Evolutionary conservation across 1,284 basidiomycete genomes (phyloP).

Genomic region (Megacollybia platyphylla): DNA sequence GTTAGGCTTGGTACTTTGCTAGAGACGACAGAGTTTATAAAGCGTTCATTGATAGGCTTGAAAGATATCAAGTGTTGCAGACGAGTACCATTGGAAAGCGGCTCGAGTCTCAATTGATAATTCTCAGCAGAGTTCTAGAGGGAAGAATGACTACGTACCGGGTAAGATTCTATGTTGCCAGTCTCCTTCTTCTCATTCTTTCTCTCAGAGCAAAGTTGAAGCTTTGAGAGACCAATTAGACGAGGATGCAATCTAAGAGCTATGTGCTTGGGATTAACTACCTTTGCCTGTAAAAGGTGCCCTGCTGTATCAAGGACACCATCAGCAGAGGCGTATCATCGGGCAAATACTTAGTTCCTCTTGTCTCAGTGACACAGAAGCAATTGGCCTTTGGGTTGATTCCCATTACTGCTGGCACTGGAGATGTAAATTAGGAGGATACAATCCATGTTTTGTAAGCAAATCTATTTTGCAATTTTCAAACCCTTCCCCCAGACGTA

Average conservation of each 20-base stretch:
- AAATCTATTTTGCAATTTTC: constrained; percentile 16
- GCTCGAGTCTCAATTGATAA: constrained; percentile 59
- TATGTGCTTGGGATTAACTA: neutral
- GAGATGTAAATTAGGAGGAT: neutral
- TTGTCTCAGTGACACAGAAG: neutral
- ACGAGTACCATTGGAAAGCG: constrained; percentile 41
- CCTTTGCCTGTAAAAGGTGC: constrained; percentile 72
- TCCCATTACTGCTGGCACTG: neutral
- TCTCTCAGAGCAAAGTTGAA: constrained; percentile 52
- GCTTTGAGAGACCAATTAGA: constrained; percentile 47
- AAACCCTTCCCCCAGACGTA: constrained; percentile 53
- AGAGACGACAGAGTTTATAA: constrained; percentile 70
- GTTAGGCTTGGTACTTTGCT: constrained; percentile 66
- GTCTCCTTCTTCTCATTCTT: constrained; percentile 1
- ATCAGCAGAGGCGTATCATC: constrained; percentile 68
- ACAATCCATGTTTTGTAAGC: neutral
- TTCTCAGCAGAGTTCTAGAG: constrained; percentile 48
- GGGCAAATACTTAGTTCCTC: constrained; percentile 43
- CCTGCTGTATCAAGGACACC: constrained; percentile 48
- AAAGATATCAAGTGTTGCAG: neutral
- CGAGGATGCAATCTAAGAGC: constrained; percentile 23
- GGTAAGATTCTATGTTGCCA: constrained; percentile 24
- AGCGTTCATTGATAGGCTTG: constrained; percentile 49
- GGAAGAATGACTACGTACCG: constrained; percentile 51
- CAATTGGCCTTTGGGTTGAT: too few species aligned